Evolutionary conservation across 208 protist genomes (phyloP), one percentile per base, ranked within the genome.

Genomic region (Crithidia mellificae): DNA sequence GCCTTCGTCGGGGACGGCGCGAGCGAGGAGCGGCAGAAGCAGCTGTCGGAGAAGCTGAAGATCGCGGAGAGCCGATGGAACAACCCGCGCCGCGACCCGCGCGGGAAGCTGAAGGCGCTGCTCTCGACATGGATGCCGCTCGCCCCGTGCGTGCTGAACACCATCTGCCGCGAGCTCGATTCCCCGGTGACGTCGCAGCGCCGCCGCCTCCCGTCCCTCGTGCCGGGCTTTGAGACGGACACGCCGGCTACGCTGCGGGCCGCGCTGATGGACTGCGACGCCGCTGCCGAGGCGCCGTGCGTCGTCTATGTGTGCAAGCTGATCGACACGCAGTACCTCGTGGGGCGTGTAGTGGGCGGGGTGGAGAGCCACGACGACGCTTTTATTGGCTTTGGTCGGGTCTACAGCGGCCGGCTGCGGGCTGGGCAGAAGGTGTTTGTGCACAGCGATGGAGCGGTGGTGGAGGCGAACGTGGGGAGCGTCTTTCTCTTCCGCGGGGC

Each of bases 361-460:
- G 80, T 81, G 39, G 86, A 84, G 57, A 52, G 71, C 51, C 29
- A 56, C 34, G 87, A 93, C 14, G 80, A 92, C 79, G 84, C 83
- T 49, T 98, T 99, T 74, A 90, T 99, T 63, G 98, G 91, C 20
- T 98, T 99, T 65, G 90, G 94, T 22, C 83, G 98, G 30, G 92
- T 99, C 20, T 99, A 99, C 73, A 92, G 85, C 74, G 98, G 98
- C 8, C 93, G 93, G 3, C 78, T 99, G 46, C 82, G 79, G n/a
- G 80, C 87, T 19, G 97, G 97, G 8, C 65, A 93, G 38, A 85
- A 49, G 24, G 76, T 99, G 24, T 88, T 93, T 49, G 87, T 99
- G 32, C 80, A 91, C 84, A 88, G 90, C 83, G 80, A 81, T 69
- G 58, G 78, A 51, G 52, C 75, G 25, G 68, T 87, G 22, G 61